These are phyloP conservation scores for Polygonum aviculare DNA, from an alignment of 148 eudicot species.

Conservation along the genomic window DNA sequence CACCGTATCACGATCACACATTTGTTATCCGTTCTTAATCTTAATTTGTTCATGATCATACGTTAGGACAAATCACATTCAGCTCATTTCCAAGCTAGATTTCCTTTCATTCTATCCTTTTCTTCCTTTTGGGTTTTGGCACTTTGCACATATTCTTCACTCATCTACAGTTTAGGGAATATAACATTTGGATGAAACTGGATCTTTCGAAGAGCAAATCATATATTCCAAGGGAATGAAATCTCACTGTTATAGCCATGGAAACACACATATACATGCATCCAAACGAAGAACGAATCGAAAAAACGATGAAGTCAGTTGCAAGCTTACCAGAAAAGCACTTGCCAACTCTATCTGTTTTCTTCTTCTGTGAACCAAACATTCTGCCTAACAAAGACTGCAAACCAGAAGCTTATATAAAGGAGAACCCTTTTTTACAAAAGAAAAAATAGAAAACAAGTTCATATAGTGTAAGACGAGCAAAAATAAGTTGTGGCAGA, in stretches of 20 bases:
- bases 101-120: not conserved
- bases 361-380: conserved; percentile 29
- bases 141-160: not conserved
- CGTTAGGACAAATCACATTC: not conserved
- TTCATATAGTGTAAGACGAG: not conserved
- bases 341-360: conserved; percentile 22
- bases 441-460: not conserved
- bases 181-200: not conserved
- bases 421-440: not conserved
- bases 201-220: not conserved
- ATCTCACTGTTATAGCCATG: not conserved
- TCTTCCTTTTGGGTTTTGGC: not conserved
- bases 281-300: not conserved
- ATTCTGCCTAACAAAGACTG: conserved; percentile 47
- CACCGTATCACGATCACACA: not conserved
- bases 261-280: not conserved
- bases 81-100: too few relatives aligned
- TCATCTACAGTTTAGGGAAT: not conserved
- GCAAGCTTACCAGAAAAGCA: conserved; percentile 26
- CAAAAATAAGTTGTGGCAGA: conserved; percentile 9
- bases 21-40: not conserved
- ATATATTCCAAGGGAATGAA: not conserved
- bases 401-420: conserved; percentile 9
- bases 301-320: not conserved
- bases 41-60: not conserved